Percentiles rank a stretch among this genome's conserved stretches.
Conservation (phyloP, 2,329 filamentous ascomycete species). For the Epichloe aotearoae region DNA sequence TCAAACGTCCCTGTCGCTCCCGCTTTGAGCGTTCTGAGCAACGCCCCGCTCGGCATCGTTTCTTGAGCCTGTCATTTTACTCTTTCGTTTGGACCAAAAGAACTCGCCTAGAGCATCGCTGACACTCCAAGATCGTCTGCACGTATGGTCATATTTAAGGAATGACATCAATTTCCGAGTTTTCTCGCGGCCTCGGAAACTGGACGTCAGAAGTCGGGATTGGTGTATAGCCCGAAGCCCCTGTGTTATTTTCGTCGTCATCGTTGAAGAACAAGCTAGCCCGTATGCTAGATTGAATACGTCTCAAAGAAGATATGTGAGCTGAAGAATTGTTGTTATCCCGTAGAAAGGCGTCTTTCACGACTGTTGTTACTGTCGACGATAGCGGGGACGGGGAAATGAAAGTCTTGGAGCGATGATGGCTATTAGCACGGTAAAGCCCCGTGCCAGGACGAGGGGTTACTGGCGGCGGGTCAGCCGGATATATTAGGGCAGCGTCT, state of each 20-base stretch:
- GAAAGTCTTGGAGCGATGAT: constrained; percentile 30
- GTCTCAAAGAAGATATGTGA: constrained; percentile 30
- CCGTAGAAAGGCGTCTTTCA: constrained; percentile 41
- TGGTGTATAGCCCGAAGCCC: constrained; percentile 9
- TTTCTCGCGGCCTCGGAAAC: constrained; percentile 10
- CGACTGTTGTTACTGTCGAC: constrained; percentile 43
- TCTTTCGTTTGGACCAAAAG: constrained; percentile 24
- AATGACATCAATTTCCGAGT: constrained; percentile 9
- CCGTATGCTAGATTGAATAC: constrained; percentile 36
- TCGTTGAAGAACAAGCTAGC: constrained; percentile 42
- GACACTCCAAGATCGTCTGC: constrained; percentile 24
- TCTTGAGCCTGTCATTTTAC: constrained; percentile 12
- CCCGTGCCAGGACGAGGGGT: constrained; percentile 17
- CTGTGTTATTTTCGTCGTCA: constrained; percentile 22
- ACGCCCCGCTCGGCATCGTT: background rate
- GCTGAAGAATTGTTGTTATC: constrained; percentile 27
- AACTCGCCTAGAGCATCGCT: constrained; percentile 29
- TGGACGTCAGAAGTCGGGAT: constrained; percentile 16
- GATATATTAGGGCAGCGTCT: constrained; percentile 10
- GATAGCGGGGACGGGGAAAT: constrained; percentile 48
- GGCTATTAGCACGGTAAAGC: constrained; percentile 16
- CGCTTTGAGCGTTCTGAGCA: too few species aligned
- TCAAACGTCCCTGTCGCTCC: background rate
- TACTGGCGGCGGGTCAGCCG: constrained; percentile 14
- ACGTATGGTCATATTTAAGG: constrained; percentile 10